A percentile compares a stretch with the other conserved stretches of the same genome.
Evolutionary conservation across 2,329 filamentous ascomycete genomes (phyloP).

Genomic region (Alternaria infectoria): DNA sequence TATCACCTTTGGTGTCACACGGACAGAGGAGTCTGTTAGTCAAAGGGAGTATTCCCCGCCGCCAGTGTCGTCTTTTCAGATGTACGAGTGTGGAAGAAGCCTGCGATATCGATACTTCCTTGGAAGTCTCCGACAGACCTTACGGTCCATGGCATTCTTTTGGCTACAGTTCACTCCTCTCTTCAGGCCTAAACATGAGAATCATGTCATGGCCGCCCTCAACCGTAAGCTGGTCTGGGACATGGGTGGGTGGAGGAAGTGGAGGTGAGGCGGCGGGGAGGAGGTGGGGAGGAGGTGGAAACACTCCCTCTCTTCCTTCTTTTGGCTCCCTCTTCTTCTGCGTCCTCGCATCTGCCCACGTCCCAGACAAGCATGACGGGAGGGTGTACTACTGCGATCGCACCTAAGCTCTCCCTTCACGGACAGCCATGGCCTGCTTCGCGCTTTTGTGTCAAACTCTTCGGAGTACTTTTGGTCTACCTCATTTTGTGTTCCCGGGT

Average conservation of each 20-base stretch:
- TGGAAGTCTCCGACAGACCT: constrained; percentile 24
- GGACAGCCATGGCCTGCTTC: not conserved
- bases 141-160: constrained; percentile 26
- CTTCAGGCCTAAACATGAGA: constrained; percentile 7
- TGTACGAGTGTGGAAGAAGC: constrained; percentile 20
- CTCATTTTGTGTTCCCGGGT: constrained; percentile 3
- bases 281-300: not conserved
- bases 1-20: constrained; percentile 3
- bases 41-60: constrained; percentile 16
- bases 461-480: constrained; percentile 4
- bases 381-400: not conserved
- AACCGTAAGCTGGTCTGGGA: not conserved
- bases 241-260: not conserved
- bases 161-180: constrained; percentile 13
- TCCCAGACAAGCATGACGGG: not conserved
- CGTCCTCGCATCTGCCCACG: not conserved
- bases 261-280: not conserved
- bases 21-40: constrained; percentile 4
- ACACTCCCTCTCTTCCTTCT: not conserved
- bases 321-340: not conserved
- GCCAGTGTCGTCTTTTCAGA: constrained; percentile 26
- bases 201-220: not conserved
- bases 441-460: not conserved
- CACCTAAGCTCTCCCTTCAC: not conserved
- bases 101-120: constrained; percentile 21